phyloP scores from a whole-genome alignment of 371 early-diverging fungal genomes.

The Apophysomyces ossiformis region DNA sequence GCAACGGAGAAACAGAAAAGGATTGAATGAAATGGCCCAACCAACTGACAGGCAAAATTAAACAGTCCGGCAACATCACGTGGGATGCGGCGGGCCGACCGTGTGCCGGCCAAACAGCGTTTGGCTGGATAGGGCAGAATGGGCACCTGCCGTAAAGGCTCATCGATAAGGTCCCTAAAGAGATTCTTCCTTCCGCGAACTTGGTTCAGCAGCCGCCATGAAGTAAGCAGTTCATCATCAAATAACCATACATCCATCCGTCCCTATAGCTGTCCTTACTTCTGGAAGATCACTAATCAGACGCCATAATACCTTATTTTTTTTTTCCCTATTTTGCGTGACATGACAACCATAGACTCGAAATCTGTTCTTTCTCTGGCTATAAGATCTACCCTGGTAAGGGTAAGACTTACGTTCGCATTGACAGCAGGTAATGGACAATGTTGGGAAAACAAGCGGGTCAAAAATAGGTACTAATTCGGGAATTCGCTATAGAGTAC shows the following conservation, averaged over 20 bases:
- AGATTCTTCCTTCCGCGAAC: conserved; percentile 6
- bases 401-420: conserved; percentile 91
- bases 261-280: neutral
- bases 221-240: neutral
- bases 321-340: neutral
- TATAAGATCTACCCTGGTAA: conserved; percentile 98
- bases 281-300: neutral
- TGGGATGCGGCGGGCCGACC: too few relatives aligned
- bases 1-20: too few relatives aligned
- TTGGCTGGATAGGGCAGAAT: too few relatives aligned
- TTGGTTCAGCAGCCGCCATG: conserved; percentile 12
- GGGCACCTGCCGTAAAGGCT: neutral
- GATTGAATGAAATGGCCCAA: too few relatives aligned
- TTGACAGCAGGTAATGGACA: conserved; percentile 77
- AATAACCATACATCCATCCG: neutral
- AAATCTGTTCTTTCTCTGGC: conserved; percentile 95
- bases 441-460: neutral
- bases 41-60: too few relatives aligned
- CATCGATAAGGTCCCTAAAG: neutral
- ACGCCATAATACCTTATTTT: neutral
- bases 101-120: too few relatives aligned
- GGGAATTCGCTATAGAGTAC: neutral
- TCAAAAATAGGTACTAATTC: neutral
- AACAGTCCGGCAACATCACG: too few relatives aligned
- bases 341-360: conserved; percentile 59